Conservation (phyloP, 2,329 filamentous ascomycete genomes). For the Pseudonectria foliicola region DNA sequence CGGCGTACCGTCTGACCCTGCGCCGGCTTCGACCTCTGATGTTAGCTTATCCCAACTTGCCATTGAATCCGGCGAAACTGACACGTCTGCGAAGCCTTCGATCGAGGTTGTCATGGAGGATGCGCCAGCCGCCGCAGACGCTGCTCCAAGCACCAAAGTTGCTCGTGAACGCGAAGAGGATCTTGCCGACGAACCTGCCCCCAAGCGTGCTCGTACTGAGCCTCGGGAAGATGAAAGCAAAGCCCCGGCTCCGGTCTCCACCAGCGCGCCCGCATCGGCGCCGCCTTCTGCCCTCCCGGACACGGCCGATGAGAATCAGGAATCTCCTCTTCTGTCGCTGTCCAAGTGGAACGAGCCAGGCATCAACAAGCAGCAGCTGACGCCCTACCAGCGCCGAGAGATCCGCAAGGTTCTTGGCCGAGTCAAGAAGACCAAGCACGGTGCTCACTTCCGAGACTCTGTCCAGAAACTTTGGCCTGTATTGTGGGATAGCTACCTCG, state of each 20-base stretch:
- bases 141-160: conserved; percentile 47
- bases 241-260: background rate
- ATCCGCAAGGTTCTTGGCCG: conserved; percentile 61
- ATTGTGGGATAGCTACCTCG: conserved; percentile 66
- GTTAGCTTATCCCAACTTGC: conserved; percentile 32
- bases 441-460: conserved; percentile 66
- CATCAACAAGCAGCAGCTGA: conserved; percentile 44
- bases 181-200: conserved; percentile 52
- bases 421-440: conserved; percentile 80
- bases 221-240: conserved; percentile 34
- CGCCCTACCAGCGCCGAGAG: conserved; percentile 52
- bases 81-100: conserved; percentile 21
- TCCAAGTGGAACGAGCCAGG: conserved; percentile 35
- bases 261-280: conserved; percentile 5
- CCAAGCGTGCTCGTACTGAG: conserved; percentile 77
- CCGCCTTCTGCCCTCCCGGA: conserved; percentile 14
- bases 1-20: conserved; percentile 8
- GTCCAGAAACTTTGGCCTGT: conserved; percentile 69
- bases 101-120: conserved; percentile 48
- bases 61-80: conserved; percentile 28
- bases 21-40: conserved; percentile 24
- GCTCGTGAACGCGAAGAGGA: conserved; percentile 76
- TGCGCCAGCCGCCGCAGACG: conserved; percentile 19
- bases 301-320: conserved; percentile 14
- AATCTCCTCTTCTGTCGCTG: conserved; percentile 23